These are phyloP conservation scores for Starmerella ratchasimensis DNA, from an alignment of 805 yeast genomes.

Conservation along the genomic window DNA sequence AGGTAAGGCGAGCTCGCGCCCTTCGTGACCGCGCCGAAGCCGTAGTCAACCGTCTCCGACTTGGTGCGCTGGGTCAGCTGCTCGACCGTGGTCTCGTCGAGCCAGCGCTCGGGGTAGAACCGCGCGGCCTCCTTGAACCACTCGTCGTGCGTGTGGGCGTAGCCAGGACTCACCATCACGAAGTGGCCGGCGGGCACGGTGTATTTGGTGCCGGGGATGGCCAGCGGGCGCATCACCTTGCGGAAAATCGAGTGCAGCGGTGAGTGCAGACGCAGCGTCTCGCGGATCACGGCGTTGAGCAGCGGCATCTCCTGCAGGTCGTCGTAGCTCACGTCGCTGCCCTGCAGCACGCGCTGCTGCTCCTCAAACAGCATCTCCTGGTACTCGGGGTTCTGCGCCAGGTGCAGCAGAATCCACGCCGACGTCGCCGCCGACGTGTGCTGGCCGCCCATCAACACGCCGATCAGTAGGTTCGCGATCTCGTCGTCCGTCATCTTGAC, in stretches of 20 bases:
- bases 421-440: conserved; percentile 95
- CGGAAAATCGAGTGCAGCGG: conserved; percentile 95
- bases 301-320: conserved; percentile 69
- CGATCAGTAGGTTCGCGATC: conserved; percentile 84
- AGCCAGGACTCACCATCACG: conserved; percentile 90
- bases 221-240: conserved; percentile 64
- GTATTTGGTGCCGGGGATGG: conserved; percentile 63
- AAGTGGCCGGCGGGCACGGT: conserved; percentile 82
- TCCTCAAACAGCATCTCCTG: conserved; percentile 73
- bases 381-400: conserved; percentile 73
- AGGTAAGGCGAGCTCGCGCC: conserved; percentile 93
- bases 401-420: conserved; percentile 84
- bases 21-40: conserved; percentile 91
- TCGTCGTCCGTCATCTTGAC: conserved; percentile 87
- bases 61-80: conserved; percentile 15
- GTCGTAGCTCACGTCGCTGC: conserved; percentile 60
- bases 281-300: conserved; percentile 73
- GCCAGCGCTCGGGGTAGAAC: conserved; percentile 86
- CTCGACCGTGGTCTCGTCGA: conserved; percentile 19
- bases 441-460: conserved; percentile 98
- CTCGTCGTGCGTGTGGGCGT: conserved; percentile 58
- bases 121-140: conserved; percentile 64
- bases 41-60: conserved; percentile 56
- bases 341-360: conserved; percentile 39
- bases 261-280: conserved; percentile 88